Evolutionary conservation across 768 basidiomycete species (phyloP).

Genomic region (Suillus plorans): DNA sequence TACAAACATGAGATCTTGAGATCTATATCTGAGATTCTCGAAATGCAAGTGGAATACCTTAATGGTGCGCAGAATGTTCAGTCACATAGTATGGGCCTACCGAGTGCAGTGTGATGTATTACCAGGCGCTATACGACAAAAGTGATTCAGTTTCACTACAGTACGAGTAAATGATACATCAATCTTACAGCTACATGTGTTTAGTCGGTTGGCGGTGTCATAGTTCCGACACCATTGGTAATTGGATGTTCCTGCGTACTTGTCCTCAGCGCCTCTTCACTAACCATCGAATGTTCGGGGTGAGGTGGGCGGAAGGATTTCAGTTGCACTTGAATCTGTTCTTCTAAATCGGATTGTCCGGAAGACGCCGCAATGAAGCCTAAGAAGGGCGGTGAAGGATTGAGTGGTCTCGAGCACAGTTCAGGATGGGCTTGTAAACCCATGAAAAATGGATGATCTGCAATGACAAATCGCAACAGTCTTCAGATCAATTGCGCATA

Average conservation of each 20-base stretch:
- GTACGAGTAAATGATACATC: too few species aligned
- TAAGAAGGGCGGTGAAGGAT: conserved; percentile 96
- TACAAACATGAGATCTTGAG: too few species aligned
- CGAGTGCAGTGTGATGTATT: too few species aligned
- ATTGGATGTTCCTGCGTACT: conserved; percentile 31
- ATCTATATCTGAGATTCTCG: too few species aligned
- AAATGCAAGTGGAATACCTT: too few species aligned
- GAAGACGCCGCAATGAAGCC: conserved; percentile 88
- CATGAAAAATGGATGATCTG: conserved; percentile 93
- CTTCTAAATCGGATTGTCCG: conserved; percentile 52
- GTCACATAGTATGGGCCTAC: too few species aligned
- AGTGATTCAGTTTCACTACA: too few species aligned
- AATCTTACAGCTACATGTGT: too few species aligned
- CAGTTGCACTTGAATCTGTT: conserved; percentile 71
- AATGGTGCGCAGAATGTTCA: too few species aligned
- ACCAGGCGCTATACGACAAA: too few species aligned
- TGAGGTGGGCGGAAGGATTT: conserved; percentile 69
- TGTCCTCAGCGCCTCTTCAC: conserved; percentile 55
- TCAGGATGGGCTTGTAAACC: conserved; percentile 97
- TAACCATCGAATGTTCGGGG: conserved; percentile 71
- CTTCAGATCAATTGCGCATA: neutral
- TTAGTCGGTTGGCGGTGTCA: conserved; percentile 13
- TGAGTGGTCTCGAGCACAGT: conserved; percentile 96
- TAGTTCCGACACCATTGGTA: conserved; percentile 16
- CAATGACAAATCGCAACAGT: neutral